Conservation (phyloP, 768 basidiomycete genomes). For the Hirschioporus abietinus region DNA sequence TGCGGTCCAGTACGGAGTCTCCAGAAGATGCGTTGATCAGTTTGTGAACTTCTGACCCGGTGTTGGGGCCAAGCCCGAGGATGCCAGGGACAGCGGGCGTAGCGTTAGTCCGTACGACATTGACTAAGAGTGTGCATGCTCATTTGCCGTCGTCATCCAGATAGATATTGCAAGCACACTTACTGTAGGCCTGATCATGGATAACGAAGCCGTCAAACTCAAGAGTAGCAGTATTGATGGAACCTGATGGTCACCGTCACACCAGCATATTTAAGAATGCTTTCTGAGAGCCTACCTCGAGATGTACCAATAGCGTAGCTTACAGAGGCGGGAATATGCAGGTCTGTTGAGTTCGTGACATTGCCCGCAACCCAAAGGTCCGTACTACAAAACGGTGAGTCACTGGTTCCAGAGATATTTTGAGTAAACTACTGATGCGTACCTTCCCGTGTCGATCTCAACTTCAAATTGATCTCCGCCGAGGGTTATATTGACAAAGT, state of each 20-base stretch:
- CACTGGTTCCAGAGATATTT: conserved; percentile 6
- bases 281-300: conserved; percentile 37
- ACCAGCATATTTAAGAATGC: conserved; percentile 36
- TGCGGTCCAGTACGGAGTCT: conserved; percentile 56
- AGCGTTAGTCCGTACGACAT: conserved; percentile 57
- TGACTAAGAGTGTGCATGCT: conserved; percentile 35
- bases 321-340: conserved; percentile 51
- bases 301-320: conserved; percentile 69
- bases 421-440: conserved; percentile 10
- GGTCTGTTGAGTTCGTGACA: conserved; percentile 46
- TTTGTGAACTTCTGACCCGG: conserved; percentile 57
- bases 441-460: conserved; percentile 78
- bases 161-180: conserved; percentile 7
- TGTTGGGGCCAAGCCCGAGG: conserved; percentile 74
- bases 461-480: conserved; percentile 54
- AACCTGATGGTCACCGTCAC: conserved; percentile 34
- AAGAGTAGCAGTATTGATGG: conserved; percentile 14
- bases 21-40: conserved; percentile 45
- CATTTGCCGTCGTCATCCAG: neutral
- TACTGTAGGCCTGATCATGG: conserved; percentile 17
- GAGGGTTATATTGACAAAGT: conserved; percentile 53
- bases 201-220: conserved; percentile 19
- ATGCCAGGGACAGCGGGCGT: conserved; percentile 56
- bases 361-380: conserved; percentile 66
- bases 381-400: conserved; percentile 39